Conservation (phyloP, 2,329 filamentous ascomycete species). For the Aspergillus sp. region DNA sequence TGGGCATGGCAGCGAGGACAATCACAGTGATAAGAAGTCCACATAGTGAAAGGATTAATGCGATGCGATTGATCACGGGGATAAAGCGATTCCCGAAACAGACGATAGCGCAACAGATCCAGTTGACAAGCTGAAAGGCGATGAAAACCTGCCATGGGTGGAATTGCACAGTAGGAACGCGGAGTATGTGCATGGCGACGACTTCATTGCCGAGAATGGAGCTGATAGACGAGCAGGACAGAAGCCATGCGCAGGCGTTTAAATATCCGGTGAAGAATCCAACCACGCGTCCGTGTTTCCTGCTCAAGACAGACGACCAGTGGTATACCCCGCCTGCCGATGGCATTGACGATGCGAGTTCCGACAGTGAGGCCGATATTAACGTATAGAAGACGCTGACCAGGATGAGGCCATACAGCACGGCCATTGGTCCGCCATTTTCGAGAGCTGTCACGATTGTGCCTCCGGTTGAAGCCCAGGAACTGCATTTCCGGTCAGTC, state of each 20-base stretch:
- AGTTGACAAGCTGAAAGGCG: conserved; percentile 44
- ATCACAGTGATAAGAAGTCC: conserved; percentile 46
- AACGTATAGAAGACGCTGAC: conserved; percentile 48
- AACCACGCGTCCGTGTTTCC: conserved; percentile 41
- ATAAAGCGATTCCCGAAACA: conserved; percentile 49
- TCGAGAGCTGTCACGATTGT: conserved; percentile 50
- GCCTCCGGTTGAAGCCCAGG: conserved; percentile 58
- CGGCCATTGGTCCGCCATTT: conserved; percentile 57
- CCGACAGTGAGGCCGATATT: conserved; percentile 51
- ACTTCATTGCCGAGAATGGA: conserved; percentile 28
- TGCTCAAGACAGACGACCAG: conserved; percentile 52
- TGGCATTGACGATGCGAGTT: conserved; percentile 54
- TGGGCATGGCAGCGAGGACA: conserved; percentile 47
- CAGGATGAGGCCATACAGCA: conserved; percentile 53
- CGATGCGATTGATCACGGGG: conserved; percentile 48
- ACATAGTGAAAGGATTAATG: conserved; percentile 49
- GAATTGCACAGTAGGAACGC: conserved; percentile 16
- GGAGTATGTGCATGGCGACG: conserved; percentile 27
- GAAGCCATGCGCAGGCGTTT: conserved; percentile 28
- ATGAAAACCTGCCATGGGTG: conserved; percentile 28
- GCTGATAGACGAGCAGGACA: conserved; percentile 26
- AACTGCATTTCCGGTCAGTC: conserved; percentile 36
- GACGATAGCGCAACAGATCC: conserved; percentile 46
- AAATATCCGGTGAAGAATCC: conserved; percentile 36
- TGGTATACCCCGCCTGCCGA: conserved; percentile 53